These are phyloP conservation scores for Pichia sp. DNA, from an alignment of 1,139 yeast species.

Conservation along the genomic window DNA sequence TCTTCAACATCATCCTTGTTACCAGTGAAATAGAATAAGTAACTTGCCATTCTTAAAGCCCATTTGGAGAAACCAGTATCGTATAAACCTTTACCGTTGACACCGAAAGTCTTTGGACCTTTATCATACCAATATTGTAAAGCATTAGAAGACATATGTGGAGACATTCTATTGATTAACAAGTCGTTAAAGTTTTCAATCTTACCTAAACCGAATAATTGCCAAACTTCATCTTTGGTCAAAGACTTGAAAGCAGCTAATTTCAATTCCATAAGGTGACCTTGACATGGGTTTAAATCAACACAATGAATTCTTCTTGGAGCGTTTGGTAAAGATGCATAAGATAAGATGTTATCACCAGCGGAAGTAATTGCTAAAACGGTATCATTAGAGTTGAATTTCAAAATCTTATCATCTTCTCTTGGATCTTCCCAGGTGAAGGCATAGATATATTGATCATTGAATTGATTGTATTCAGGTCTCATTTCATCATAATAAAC, in stretches of 20 bases:
- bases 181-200: constrained; percentile 51
- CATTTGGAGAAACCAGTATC: constrained; percentile 86
- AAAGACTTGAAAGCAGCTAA: constrained; percentile 65
- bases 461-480: constrained; percentile 68
- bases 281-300: constrained; percentile 81
- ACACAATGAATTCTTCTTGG: constrained; percentile 83
- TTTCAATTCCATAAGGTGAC: constrained; percentile 75
- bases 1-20: constrained; percentile 49
- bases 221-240: constrained; percentile 64
- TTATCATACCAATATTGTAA: constrained; percentile 76
- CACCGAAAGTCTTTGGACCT: constrained; percentile 56
- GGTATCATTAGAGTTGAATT: constrained; percentile 61
- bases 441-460: constrained; percentile 77
- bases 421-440: constrained; percentile 92
- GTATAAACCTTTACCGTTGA: constrained; percentile 58
- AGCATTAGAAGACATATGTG: constrained; percentile 75
- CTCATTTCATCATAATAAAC: constrained; percentile 74
- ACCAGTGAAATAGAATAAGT: constrained; percentile 58
- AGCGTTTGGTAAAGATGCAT: constrained; percentile 67
- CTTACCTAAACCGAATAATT: constrained; percentile 73
- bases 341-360: constrained; percentile 75
- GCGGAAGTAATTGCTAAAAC: constrained; percentile 85
- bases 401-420: constrained; percentile 68
- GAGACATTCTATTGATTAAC: constrained; percentile 55
- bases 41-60: constrained; percentile 71